Evolutionary conservation across 2,329 filamentous ascomycete genomes (phyloP).

Genomic region (Phaeosphaeriaceae sp.): DNA sequence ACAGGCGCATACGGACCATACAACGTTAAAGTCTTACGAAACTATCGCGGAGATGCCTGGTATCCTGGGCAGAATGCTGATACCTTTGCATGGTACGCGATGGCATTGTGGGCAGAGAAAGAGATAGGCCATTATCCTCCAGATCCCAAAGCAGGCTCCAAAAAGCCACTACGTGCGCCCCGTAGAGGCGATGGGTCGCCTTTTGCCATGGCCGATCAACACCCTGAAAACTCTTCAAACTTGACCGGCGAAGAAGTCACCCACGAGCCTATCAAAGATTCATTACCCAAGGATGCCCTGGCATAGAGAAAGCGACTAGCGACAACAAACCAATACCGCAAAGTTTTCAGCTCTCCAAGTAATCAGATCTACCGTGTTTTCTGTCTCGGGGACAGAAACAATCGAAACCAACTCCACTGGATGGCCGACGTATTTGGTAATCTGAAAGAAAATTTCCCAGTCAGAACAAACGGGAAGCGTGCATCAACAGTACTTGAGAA

Average conservation of each 20-base stretch:
- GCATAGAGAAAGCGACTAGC: neutral
- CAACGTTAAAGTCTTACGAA: neutral
- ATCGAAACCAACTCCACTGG: constrained; percentile 1
- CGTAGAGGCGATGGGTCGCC: neutral
- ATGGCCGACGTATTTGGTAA: constrained; percentile 2
- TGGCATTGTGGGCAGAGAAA: constrained; percentile 2
- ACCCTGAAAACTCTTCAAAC: neutral
- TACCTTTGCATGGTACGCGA: constrained; percentile 1
- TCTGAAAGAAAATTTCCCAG: neutral
- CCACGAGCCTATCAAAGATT: neutral
- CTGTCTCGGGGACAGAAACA: neutral
- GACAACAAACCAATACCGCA: neutral
- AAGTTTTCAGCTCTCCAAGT: neutral
- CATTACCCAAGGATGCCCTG: neutral
- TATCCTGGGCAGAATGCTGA: constrained; percentile 1
- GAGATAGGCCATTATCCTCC: constrained; percentile 2
- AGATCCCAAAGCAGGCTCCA: neutral
- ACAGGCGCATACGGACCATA: neutral
- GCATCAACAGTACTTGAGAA: neutral
- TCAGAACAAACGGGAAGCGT: neutral
- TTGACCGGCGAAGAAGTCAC: neutral
- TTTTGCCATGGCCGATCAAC: neutral
- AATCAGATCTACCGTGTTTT: neutral
- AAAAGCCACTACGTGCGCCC: neutral
- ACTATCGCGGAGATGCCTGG: constrained; percentile 2